Conservation (phyloP, 176 grass and related monocot genomes). For the Eleusine indica region DNA sequence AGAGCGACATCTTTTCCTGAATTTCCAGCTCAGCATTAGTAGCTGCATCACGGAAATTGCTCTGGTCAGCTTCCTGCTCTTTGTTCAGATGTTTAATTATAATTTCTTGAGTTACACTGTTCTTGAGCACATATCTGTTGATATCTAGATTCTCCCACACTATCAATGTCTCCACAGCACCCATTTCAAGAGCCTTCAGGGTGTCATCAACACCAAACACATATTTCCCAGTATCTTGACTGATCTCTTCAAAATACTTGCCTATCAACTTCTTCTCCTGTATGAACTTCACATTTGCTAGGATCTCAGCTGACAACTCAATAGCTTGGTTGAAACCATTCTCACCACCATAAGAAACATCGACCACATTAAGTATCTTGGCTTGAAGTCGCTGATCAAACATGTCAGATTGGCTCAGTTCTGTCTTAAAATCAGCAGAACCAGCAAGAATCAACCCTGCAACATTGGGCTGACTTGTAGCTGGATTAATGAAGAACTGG, state of each 20-base stretch:
- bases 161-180: neutral
- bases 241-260: slow-evolving; percentile 11
- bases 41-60: neutral
- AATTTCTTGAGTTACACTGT: slow-evolving; percentile 6
- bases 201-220: slow-evolving; percentile 1
- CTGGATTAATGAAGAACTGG: neutral
- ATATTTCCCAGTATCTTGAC: neutral
- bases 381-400: slow-evolving; percentile 10
- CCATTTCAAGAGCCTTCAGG: slow-evolving; percentile 7
- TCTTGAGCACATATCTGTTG: slow-evolving; percentile 1
- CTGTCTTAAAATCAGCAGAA: slow-evolving; percentile 3
- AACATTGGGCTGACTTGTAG: neutral
- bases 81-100: slow-evolving; percentile 1
- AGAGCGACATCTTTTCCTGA: slow-evolving; percentile 3
- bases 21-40: neutral
- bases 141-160: slow-evolving; percentile 2
- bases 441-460: neutral
- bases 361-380: slow-evolving; percentile 1
- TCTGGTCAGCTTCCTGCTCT: slow-evolving; percentile 1
- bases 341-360: slow-evolving; percentile 1
- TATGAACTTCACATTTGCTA: slow-evolving; percentile 3
- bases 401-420: slow-evolving; percentile 10
- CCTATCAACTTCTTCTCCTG: slow-evolving; percentile 2
- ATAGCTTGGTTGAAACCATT: slow-evolving; percentile 5
- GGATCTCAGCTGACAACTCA: slow-evolving; percentile 2